Evolutionary conservation across 768 basidiomycete genomes (phyloP).

Genomic region (Paxillus ammoniavirescens): DNA sequence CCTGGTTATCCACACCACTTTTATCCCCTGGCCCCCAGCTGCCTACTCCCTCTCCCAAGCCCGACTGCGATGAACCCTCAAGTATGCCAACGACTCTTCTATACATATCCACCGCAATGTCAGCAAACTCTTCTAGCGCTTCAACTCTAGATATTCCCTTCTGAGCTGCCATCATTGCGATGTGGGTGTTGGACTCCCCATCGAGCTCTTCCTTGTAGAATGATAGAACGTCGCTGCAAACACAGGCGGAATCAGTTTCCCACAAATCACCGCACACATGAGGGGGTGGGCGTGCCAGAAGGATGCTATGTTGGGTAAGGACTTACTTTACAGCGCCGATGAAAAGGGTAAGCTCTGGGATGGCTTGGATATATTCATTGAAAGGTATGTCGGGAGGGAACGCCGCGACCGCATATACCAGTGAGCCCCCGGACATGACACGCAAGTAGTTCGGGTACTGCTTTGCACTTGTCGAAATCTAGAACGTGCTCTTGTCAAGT

Average conservation of each 20-base stretch:
- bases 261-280: too few species aligned
- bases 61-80: not conserved
- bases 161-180: conserved; percentile 28
- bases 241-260: not conserved
- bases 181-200: conserved; percentile 32
- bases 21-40: too few species aligned
- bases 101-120: conserved; percentile 20
- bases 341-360: conserved; percentile 36
- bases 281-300: too few species aligned
- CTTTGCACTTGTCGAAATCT: conserved; percentile 24
- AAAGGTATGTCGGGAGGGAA: conserved; percentile 35
- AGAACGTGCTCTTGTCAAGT: not conserved
- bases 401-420: conserved; percentile 35
- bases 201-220: conserved; percentile 37
- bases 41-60: too few species aligned
- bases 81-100: conserved; percentile 18
- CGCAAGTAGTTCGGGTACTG: conserved; percentile 26
- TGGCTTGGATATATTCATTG: conserved; percentile 34
- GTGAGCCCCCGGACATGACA: conserved; percentile 32
- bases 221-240: conserved; percentile 35
- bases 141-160: conserved; percentile 23
- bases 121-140: conserved; percentile 19
- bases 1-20: too few species aligned
- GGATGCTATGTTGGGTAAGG: not conserved
- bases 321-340: conserved; percentile 39